phyloP scores from a whole-genome alignment of 495 filamentous ascomycete species.

The Penicillium goetzii region DNA sequence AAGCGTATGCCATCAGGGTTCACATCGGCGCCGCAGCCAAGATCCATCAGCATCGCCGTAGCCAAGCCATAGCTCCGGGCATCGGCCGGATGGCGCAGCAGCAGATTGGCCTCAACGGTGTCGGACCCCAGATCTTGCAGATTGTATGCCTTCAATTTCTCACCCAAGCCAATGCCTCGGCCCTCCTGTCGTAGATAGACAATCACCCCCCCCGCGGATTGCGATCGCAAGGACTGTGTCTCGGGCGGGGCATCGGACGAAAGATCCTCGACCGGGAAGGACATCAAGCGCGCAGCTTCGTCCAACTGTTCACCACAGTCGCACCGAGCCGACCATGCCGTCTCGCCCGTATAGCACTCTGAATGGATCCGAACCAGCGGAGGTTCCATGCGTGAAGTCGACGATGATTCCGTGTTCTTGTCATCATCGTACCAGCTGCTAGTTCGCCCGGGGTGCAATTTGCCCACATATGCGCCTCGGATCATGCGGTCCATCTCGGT shows the following conservation, averaged over 20 bases:
- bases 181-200: constrained; percentile 96
- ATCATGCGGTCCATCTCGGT: constrained; percentile 97
- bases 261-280: constrained; percentile 58
- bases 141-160: constrained; percentile 98
- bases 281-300: constrained; percentile 94
- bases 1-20: constrained; percentile 72
- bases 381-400: constrained; percentile 27
- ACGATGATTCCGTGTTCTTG: constrained; percentile 18
- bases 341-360: constrained; percentile 98
- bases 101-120: constrained; percentile 92
- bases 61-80: constrained; percentile 92
- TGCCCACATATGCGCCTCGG: constrained; percentile 86
- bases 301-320: constrained; percentile 98
- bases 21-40: constrained; percentile 65
- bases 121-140: constrained; percentile 93
- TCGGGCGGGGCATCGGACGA: constrained; percentile 40
- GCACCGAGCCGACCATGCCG: constrained; percentile 94
- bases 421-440: constrained; percentile 61
- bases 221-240: constrained; percentile 47
- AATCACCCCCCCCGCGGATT: constrained; percentile 80
- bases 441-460: constrained; percentile 82
- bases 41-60: constrained; percentile 88
- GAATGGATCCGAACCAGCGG: constrained; percentile 94
- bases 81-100: constrained; percentile 91
- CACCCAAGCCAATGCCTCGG: constrained; percentile 88